Conservation (phyloP, 768 basidiomycete species). For the Kwoniella newhampshirensis region DNA sequence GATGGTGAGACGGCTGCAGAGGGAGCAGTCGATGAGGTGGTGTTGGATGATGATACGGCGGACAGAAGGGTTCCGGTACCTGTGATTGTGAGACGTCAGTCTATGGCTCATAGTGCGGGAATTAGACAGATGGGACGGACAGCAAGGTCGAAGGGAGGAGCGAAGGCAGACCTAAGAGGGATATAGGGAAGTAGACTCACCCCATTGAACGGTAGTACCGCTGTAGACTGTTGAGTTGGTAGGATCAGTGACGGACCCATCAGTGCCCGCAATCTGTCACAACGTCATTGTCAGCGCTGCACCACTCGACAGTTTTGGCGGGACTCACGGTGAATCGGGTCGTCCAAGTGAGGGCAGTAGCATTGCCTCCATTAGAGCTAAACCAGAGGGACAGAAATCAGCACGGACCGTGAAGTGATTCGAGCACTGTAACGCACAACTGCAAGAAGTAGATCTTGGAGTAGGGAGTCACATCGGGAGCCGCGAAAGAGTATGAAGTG, state of each 20-base stretch:
- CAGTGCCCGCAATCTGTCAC: slow-evolving; percentile 46
- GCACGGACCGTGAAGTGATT: not conserved
- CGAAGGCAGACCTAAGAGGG: not conserved
- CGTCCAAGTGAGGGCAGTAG: slow-evolving; percentile 40
- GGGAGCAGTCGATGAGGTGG: slow-evolving; percentile 14
- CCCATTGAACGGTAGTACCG: slow-evolving; percentile 46
- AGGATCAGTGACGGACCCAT: slow-evolving; percentile 43
- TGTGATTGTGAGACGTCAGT: not conserved
- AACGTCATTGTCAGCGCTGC: not conserved
- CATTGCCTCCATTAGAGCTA: slow-evolving; percentile 35
- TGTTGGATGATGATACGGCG: slow-evolving; percentile 24
- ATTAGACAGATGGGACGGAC: slow-evolving; percentile 22
- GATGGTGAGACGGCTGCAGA: slow-evolving; percentile 10
- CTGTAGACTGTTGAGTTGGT: slow-evolving; percentile 41
- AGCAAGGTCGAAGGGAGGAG: slow-evolving; percentile 10
- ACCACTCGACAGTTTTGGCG: not conserved
- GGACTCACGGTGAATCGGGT: slow-evolving; percentile 50
- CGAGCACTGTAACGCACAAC: slow-evolving; percentile 27
- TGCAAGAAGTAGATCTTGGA: slow-evolving; percentile 52
- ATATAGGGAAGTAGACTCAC: no score
- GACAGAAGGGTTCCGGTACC: slow-evolving; percentile 35
- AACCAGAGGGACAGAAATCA: not conserved
- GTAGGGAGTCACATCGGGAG: slow-evolving; percentile 45
- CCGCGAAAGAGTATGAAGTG: slow-evolving; percentile 27
- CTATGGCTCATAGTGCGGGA: slow-evolving; percentile 26